Base-by-base conservation (phyloP, 208 protist genomes). In the Trypanosoma congolense region DNA sequence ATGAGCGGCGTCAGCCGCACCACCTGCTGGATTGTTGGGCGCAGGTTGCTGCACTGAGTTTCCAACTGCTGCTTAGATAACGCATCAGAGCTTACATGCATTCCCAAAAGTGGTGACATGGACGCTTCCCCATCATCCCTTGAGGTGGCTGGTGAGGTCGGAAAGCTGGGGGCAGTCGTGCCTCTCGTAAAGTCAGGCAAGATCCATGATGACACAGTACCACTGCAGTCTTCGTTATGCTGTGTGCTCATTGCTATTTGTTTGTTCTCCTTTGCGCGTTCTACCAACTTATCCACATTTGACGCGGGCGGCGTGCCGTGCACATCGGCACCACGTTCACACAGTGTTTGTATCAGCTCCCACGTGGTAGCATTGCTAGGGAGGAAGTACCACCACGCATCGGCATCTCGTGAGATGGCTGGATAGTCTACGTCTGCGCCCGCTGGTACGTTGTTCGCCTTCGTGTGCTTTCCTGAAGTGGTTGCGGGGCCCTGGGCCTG, bases 1-100 rank as follows among this genome's bases (percentile, higher is more conserved):
- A 90, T 82, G 9, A 93, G 66, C 24, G 87, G 83, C 1, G 87
- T 89, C 4, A 75, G 14, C 16, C 72, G 77, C 41, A 16, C 51
- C 2, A 58, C 30, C 25, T 42, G 31, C n/a, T 44, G 31, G 6
- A 53, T 44, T 8, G 33, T 46, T 6, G 41, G 51, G 14, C 24
- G 14, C 12, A 38, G 33, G 6, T 38, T 6, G 12, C 12, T 12
- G 12, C 9, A 38, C 9, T 12, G 33, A 38, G 33, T 16, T 16
- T 38, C 12, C 12, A 6, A 6, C 33, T 16, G 12, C 12, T 38
- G 33, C 12, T 12, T 38, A 38, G 33, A 38, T 12, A 12, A 12
- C 12, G 33, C 12, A 6, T 6, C 6, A 16, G 6, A 12, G 12
- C 12, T 38, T 38, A 12, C 12, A 6, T 38, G 33, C 12, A n/a